Evolutionary conservation across 2,329 filamentous ascomycete genomes (phyloP).

Genomic region (Aureobasidium sp.): DNA sequence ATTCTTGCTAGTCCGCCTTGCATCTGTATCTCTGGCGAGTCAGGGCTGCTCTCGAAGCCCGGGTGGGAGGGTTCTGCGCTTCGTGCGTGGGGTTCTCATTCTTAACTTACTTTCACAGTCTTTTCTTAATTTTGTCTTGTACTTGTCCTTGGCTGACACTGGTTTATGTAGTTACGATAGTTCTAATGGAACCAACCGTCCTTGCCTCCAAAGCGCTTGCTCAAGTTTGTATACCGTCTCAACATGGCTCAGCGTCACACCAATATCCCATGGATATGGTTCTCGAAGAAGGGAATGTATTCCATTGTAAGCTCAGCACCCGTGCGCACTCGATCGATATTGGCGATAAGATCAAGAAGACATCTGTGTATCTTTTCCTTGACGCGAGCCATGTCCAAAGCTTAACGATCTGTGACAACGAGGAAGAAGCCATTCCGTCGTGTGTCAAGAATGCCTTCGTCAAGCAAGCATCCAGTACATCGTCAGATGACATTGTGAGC

Average conservation of each 20-base stretch:
- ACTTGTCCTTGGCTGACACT: neutral
- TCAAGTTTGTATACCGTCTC: neutral
- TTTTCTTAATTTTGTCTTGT: neutral
- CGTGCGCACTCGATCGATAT: neutral
- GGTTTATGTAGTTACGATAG: neutral
- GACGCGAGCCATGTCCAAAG: neutral
- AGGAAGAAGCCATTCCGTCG: neutral
- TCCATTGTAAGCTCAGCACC: neutral
- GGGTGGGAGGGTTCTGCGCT: constrained; percentile 13
- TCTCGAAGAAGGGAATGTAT: neutral
- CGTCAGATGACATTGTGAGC: neutral
- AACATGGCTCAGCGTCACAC: neutral
- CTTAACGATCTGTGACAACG: neutral
- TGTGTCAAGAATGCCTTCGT: neutral
- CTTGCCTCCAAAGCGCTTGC: neutral
- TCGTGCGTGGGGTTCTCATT: constrained; percentile 4
- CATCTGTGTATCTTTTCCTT: neutral
- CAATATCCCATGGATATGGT: neutral
- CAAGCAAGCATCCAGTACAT: neutral
- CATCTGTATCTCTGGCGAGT: neutral
- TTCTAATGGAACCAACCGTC: neutral
- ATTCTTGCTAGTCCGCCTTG: constrained; percentile 1
- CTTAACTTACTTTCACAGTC: neutral
- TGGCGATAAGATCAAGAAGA: neutral
- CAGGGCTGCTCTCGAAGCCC: constrained; percentile 3